Conservation (phyloP, 805 yeast genomes). For the Lachancea kluyveri region DNA sequence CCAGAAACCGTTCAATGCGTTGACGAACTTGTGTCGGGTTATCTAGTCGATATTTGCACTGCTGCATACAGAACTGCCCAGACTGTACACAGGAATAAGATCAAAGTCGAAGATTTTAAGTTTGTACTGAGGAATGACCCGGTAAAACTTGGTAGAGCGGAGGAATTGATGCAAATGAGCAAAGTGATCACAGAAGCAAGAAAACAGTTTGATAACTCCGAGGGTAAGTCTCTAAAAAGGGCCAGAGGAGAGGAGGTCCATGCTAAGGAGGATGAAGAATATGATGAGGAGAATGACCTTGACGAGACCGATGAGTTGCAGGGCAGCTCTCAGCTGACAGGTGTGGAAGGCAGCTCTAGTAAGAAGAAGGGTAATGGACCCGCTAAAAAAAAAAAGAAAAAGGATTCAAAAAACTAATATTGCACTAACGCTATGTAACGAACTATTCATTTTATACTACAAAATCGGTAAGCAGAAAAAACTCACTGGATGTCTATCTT, state of each 20-base stretch:
- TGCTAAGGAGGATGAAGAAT: constrained; percentile 21
- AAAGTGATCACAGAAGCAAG: constrained; percentile 60
- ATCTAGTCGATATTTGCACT: constrained; percentile 54
- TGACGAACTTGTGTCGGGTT: constrained; percentile 62
- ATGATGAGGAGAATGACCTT: constrained; percentile 11
- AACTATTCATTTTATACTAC: no score
- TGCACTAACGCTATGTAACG: no score
- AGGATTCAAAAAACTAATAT: constrained; percentile 24
- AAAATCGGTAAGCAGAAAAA: no score
- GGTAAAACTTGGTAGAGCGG: constrained; percentile 61
- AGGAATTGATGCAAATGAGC: constrained; percentile 54
- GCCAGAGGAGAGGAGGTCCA: constrained; percentile 25
- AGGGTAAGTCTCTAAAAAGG: constrained; percentile 36
- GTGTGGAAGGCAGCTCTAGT: constrained; percentile 23
- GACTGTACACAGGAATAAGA: constrained; percentile 49
- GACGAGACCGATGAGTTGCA: constrained; percentile 15
- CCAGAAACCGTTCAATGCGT: constrained; percentile 58
- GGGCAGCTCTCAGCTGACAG: no score
- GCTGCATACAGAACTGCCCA: constrained; percentile 46
- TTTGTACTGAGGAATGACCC: constrained; percentile 65
- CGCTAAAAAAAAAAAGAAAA: constrained; percentile 16
- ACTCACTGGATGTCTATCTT: constrained; percentile 17
- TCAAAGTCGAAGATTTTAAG: constrained; percentile 66
- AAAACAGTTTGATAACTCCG: constrained; percentile 59
- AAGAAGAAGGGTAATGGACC: constrained; percentile 12